A percentile compares a stretch with the other conserved stretches of the same genome.
Conservation (phyloP, 1,139 yeast genomes). For the Pichia sp. region DNA sequence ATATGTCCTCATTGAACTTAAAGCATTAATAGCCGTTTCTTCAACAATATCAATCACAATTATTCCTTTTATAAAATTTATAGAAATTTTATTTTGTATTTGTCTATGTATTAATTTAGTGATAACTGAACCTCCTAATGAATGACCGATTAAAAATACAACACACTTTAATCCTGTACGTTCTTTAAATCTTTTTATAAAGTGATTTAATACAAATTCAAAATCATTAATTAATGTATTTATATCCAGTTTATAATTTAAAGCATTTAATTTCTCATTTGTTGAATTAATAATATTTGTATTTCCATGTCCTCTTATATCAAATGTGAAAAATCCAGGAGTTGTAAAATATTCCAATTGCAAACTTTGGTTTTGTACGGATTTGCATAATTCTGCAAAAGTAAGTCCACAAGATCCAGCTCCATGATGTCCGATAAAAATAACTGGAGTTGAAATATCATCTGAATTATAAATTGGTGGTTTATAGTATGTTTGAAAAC, state of each 20-base stretch:
- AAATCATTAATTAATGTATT: constrained; percentile 55
- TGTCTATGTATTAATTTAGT: constrained; percentile 39
- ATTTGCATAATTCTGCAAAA: constrained; percentile 50
- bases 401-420: constrained; percentile 88
- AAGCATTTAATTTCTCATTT: background rate
- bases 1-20: constrained; percentile 60
- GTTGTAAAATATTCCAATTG: constrained; percentile 23
- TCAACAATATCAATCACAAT: constrained; percentile 88
- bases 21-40: constrained; percentile 75
- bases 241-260: constrained; percentile 36
- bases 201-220: constrained; percentile 37
- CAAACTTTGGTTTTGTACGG: constrained; percentile 16
- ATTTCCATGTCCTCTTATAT: constrained; percentile 78
- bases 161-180: no score
- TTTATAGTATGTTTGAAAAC: constrained; percentile 55
- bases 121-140: constrained; percentile 84
- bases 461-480: no score
- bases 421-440: constrained; percentile 83
- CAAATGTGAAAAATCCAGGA: constrained; percentile 65
- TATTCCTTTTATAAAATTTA: constrained; percentile 47
- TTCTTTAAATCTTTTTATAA: constrained; percentile 26
- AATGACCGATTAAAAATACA: constrained; percentile 75
- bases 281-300: constrained; percentile 31
- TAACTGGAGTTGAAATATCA: no score
- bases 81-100: constrained; percentile 5